phyloP scores from a whole-genome alignment of 176 grass and related monocot species.

The Aegilops bicornis region DNA sequence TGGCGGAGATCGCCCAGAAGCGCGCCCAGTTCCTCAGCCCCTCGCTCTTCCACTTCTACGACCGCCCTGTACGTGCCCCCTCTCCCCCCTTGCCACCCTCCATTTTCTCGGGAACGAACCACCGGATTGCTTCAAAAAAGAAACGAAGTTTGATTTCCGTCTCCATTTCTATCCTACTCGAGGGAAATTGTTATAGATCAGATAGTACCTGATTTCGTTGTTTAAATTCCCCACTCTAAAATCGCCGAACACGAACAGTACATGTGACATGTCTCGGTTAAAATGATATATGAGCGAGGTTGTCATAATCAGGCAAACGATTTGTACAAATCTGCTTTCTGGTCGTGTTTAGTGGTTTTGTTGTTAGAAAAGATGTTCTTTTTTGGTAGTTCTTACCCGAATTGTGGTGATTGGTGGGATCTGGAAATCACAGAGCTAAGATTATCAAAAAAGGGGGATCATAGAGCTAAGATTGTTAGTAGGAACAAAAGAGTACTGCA shows the following conservation, averaged over 20 bases:
- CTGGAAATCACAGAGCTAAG: neutral
- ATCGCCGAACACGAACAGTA: neutral
- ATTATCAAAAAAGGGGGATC: neutral
- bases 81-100: neutral
- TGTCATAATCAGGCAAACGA: neutral
- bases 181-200: neutral
- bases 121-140: neutral
- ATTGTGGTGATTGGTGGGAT: neutral
- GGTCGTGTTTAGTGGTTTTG: neutral
- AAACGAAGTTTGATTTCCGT: neutral
- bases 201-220: neutral
- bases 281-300: neutral
- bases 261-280: neutral
- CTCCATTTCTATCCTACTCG: neutral
- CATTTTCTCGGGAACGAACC: neutral
- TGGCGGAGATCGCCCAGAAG: constrained; percentile 74
- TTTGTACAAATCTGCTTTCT: neutral
- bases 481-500: neutral
- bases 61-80: constrained; percentile 63
- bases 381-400: neutral
- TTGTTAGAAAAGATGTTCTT: neutral
- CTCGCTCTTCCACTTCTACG: constrained; percentile 84
- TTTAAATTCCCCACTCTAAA: neutral
- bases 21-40: constrained; percentile 85
- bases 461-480: neutral